A percentile compares a stretch with the other conserved stretches of the same genome.
Conservation (phyloP, 2,329 filamentous ascomycete genomes). For the Ophiocordyceps camponoti-saundersi region DNA sequence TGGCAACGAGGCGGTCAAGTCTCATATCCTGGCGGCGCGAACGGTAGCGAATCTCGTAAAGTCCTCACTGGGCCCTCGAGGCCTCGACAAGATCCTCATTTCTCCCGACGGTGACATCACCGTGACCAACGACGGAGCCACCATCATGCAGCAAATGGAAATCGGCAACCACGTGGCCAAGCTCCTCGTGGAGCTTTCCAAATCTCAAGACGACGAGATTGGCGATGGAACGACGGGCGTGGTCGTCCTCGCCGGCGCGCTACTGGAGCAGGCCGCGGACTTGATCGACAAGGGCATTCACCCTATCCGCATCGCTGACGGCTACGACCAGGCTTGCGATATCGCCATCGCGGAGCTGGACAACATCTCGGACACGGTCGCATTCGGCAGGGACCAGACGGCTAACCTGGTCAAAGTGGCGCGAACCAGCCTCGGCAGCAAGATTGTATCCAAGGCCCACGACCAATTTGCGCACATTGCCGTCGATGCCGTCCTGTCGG, state of each 20-base stretch:
- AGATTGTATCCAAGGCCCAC: constrained; percentile 97
- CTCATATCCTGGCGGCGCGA: constrained; percentile 89
- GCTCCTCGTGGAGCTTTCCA: constrained; percentile 88
- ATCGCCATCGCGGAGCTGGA: constrained; percentile 88
- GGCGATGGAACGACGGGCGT: constrained; percentile 97
- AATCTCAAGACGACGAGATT: constrained; percentile 97
- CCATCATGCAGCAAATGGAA: constrained; percentile 96
- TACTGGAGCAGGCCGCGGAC: constrained; percentile 91
- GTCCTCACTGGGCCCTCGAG: constrained; percentile 86
- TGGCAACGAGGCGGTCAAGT: constrained; percentile 93
- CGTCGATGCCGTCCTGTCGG: constrained; percentile 89
- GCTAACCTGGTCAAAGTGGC: constrained; percentile 86
- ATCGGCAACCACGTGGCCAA: constrained; percentile 97
- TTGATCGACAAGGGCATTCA: constrained; percentile 99
- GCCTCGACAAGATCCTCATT: constrained; percentile 97
- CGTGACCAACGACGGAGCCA: constrained; percentile 96
- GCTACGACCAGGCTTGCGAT: constrained; percentile 94
- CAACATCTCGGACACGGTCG: constrained; percentile 77
- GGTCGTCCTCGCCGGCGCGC: constrained; percentile 83
- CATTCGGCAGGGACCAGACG: constrained; percentile 66
- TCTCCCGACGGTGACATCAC: constrained; percentile 98
- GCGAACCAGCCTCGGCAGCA: constrained; percentile 89
- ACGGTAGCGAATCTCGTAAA: constrained; percentile 96
- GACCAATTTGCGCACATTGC: constrained; percentile 97
- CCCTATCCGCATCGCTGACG: constrained; percentile 94